Evolutionary conservation across 2,329 filamentous ascomycete genomes (phyloP), one percentile per base, ranked within the genome.

Genomic region (Fusarium beomiforme): DNA sequence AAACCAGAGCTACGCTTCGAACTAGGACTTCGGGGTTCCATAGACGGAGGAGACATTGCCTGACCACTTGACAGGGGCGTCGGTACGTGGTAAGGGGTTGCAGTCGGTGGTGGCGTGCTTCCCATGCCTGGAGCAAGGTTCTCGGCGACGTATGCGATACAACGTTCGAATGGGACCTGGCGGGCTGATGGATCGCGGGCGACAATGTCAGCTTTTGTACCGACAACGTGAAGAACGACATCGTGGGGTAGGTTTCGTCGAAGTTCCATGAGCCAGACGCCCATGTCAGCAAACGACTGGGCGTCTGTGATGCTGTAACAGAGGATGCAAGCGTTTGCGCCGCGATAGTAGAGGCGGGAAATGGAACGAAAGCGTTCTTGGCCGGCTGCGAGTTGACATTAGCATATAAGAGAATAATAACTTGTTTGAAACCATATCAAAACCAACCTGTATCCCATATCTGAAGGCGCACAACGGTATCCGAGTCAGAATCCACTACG

Each of bases 291-390:
- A 80, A 97, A 98, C 66, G 93, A 96, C 75, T 90, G 84, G 67
- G 92, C 91, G 80, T 95, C 92, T 67, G 94, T 97, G 79, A 98
- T 97, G 84, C 93, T 93, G 85, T 98, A 98, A 86, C 95, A 97
- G 49, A 98, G 88, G 66, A 98, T 93, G 77, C 93, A 96, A 64
- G 95, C 95, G 79, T 97, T 95, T 69, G 95, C 95, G 79, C 95
- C 95, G 78, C 95, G 92, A 83, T 99, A 99, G 85, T 98, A 98
- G 58, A 99, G 89, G 61, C 95, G 92, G 13, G 94, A 97, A 77
- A 99, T 98, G 69, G 92, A 95, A 75, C 95, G 90, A 81, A 98
- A 99, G 61, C 95, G 90, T 84, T 99, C 95, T 79, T 99, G 95
- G 67, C 95, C 95, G 62, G 95, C 90, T 85, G 79, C 60, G 9